Evolutionary conservation across 192 early-diverging fungal genomes (phyloP).

Genomic region (Coemansia guatemalensis): DNA sequence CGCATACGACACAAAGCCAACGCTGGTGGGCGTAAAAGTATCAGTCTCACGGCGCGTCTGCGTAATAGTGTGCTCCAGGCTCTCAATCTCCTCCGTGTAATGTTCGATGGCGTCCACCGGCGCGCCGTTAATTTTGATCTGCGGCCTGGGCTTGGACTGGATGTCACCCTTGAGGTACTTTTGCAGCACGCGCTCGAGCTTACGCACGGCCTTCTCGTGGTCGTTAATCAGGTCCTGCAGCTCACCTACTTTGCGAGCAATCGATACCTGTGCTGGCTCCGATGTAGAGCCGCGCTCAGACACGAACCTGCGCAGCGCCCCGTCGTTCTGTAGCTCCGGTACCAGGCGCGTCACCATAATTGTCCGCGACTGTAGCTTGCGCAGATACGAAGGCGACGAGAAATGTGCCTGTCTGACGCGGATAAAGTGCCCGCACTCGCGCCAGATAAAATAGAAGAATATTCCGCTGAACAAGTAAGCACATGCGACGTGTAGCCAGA

Average conservation of each 20-base stretch:
- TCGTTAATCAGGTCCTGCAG: constrained; percentile 65
- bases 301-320: constrained; percentile 56
- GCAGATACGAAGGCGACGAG: constrained; percentile 60
- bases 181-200: constrained; percentile 64
- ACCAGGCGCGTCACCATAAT: constrained; percentile 68
- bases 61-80: constrained; percentile 57
- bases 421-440: constrained; percentile 57
- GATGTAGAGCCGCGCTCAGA: constrained; percentile 41
- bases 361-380: constrained; percentile 66
- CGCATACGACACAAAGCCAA: constrained; percentile 69
- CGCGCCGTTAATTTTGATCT: constrained; percentile 43
- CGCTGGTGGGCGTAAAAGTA: constrained; percentile 60
- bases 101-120: constrained; percentile 72
- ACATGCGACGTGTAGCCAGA: constrained; percentile 62
- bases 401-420: constrained; percentile 58
- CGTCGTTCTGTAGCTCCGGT: constrained; percentile 56
- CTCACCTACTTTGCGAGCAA: constrained; percentile 65
- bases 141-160: constrained; percentile 39
- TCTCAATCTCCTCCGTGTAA: constrained; percentile 64
- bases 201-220: constrained; percentile 63
- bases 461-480: constrained; percentile 61
- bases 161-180: constrained; percentile 52
- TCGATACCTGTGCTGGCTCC: constrained; percentile 57
- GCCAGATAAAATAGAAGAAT: constrained; percentile 56
- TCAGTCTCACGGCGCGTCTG: constrained; percentile 47